Percentiles rank a stretch among this genome's conserved stretches.
These are phyloP conservation scores for Pyrus betulifolia DNA, from an alignment of 306 rosid species.

Conservation along the genomic window DNA sequence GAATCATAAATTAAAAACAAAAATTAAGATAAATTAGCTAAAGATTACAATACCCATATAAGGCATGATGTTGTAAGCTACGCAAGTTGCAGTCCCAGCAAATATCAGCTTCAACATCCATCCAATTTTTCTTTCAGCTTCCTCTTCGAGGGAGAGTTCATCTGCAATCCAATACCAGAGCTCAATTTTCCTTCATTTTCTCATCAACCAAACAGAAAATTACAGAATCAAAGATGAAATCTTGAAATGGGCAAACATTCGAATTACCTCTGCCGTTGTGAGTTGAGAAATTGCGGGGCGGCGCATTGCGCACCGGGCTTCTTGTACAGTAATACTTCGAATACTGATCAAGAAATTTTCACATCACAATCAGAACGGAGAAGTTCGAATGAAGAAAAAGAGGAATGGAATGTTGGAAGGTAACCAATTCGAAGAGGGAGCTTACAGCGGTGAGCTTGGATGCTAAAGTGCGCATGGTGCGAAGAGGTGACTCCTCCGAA, in stretches of 20 bases:
- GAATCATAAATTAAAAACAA: neutral
- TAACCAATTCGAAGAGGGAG: neutral
- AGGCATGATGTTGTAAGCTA: conserved; percentile 83
- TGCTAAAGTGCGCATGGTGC: conserved; percentile 53
- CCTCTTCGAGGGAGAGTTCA: conserved; percentile 52
- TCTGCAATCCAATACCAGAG: conserved; percentile 37
- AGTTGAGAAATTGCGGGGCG: conserved; percentile 49
- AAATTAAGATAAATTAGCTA: neutral
- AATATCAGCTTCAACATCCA: conserved; percentile 74
- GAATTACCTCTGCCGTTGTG: conserved; percentile 37
- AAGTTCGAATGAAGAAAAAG: neutral
- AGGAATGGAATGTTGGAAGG: no score
- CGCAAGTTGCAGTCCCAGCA: conserved; percentile 60
- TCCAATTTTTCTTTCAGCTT: conserved; percentile 77
- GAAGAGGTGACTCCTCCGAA: neutral
- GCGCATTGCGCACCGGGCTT: conserved; percentile 25
- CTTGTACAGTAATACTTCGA: conserved; percentile 54
- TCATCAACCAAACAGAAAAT: neutral
- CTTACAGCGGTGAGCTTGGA: conserved; percentile 45
- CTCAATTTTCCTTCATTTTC: neutral
- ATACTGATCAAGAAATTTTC: neutral
- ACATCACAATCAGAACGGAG: neutral
- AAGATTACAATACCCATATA: conserved; percentile 54
- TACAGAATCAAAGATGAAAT: neutral
- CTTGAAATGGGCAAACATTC: neutral